A percentile compares a stretch with the other conserved stretches of the same genome.
Conservation (phyloP, 208 protist genomes). For the Acanthamoeba lenticulata region DNA sequence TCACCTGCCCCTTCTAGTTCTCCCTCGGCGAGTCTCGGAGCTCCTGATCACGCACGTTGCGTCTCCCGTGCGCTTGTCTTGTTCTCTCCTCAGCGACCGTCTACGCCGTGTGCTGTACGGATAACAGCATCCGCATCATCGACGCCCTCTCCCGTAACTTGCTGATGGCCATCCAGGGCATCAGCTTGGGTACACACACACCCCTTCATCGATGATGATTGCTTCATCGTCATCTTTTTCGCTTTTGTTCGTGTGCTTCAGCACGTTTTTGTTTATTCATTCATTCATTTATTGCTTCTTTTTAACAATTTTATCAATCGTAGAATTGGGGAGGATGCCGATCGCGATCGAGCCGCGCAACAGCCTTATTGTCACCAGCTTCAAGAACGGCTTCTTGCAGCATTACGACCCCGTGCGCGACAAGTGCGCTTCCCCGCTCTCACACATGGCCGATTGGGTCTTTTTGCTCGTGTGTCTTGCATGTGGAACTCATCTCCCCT, state of each 20-base stretch:
- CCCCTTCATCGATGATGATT: too few relatives aligned
- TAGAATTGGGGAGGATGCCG: neutral
- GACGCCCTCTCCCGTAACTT: neutral
- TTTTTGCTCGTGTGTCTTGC: neutral
- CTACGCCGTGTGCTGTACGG: slow-evolving; percentile 27
- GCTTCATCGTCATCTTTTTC: too few relatives aligned
- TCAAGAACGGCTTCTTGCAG: neutral
- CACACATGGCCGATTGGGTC: neutral
- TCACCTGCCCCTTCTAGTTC: neutral
- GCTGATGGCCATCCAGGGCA: neutral
- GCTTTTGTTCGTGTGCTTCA: too few relatives aligned
- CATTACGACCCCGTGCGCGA: slow-evolving; percentile 1
- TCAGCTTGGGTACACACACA: neutral
- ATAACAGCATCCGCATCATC: slow-evolving; percentile 57
- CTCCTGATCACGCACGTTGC: too few relatives aligned
- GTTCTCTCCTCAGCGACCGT: neutral
- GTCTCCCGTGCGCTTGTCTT: neutral
- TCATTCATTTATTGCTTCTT: neutral
- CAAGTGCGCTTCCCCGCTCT: neutral
- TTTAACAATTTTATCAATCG: neutral
- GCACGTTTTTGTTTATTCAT: neutral
- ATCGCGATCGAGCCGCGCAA: neutral
- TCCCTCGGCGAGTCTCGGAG: too few relatives aligned
- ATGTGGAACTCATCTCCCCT: too few relatives aligned
- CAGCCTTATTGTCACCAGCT: neutral